Percentiles rank a stretch among this genome's conserved stretches.
phyloP scores from a whole-genome alignment of 805 yeast genomes.

The Metschnikowia cubensis region DNA sequence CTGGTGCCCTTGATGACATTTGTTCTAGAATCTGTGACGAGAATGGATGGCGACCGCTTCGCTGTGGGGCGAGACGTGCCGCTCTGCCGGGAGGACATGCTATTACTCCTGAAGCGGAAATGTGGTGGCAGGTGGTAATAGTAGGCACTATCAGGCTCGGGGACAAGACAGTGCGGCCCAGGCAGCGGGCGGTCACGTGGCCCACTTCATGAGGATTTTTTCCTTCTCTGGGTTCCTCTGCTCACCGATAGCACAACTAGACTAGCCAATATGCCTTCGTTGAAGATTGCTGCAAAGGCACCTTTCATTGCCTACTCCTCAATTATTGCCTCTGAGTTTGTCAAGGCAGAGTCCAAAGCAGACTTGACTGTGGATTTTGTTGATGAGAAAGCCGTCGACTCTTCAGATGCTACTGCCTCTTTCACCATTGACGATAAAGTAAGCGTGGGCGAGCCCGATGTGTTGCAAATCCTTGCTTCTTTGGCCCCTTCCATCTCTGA shows the following conservation, averaged over 20 bases:
- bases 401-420: conserved; percentile 43
- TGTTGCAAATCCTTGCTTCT: conserved; percentile 48
- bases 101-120: neutral
- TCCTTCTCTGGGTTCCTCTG: neutral
- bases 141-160: neutral
- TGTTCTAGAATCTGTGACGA: conserved; percentile 84
- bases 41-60: conserved; percentile 85
- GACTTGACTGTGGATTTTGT: conserved; percentile 59
- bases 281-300: conserved; percentile 82
- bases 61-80: conserved; percentile 52
- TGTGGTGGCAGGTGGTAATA: neutral
- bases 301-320: conserved; percentile 76
- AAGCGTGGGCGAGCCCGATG: conserved; percentile 38
- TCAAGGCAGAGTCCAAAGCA: conserved; percentile 48
- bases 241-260: neutral
- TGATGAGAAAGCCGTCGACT: conserved; percentile 62
- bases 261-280: conserved; percentile 33
- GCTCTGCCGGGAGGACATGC: conserved; percentile 13
- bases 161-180: neutral
- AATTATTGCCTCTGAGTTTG: conserved; percentile 71
- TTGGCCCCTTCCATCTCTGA: conserved; percentile 46
- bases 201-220: conserved; percentile 2
- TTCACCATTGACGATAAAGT: conserved; percentile 43
- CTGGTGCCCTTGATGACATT: conserved; percentile 46
- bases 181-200: conserved; percentile 4